A percentile compares a stretch with the other conserved stretches of the same genome.
phyloP scores from a whole-genome alignment of 148 eudicot species.

The Cornus kousa region DNA sequence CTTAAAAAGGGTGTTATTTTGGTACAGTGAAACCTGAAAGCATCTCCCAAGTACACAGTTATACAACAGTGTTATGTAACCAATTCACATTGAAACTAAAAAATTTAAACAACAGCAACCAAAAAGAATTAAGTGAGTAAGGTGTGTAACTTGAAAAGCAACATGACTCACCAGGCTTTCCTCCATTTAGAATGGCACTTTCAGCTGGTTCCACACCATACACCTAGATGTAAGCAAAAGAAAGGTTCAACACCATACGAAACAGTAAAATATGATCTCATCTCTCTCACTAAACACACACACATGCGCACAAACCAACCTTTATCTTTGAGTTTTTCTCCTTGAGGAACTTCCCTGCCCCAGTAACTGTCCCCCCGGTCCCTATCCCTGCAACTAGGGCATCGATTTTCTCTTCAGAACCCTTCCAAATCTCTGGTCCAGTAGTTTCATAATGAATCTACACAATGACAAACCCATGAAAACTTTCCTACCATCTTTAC shows the following conservation, averaged over 20 bases:
- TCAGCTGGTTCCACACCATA: slow-evolving; percentile 85
- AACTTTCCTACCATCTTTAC: not conserved
- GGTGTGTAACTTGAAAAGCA: not conserved
- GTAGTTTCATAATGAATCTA: slow-evolving; percentile 84
- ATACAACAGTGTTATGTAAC: not conserved
- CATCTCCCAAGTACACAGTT: not conserved
- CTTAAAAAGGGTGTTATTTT: not conserved
- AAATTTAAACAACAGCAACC: not conserved
- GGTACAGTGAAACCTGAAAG: not conserved
- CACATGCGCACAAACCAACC: slow-evolving; percentile 32
- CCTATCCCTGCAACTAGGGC: slow-evolving; percentile 74
- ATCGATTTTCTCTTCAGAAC: slow-evolving; percentile 61
- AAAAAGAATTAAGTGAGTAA: not conserved
- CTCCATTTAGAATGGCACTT: slow-evolving; percentile 82
- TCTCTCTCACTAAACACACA: not conserved
- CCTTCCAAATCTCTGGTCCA: slow-evolving; percentile 94
- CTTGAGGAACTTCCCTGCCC: slow-evolving; percentile 74
- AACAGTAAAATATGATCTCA: slow-evolving; percentile 4
- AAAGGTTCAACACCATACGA: not conserved
- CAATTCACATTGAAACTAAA: not conserved
- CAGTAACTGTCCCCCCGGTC: slow-evolving; percentile 81
- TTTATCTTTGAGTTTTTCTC: slow-evolving; percentile 69
- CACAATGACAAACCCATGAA: slow-evolving; percentile 5
- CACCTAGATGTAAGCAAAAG: slow-evolving; percentile 31
- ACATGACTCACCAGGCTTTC: slow-evolving; percentile 55